Base-by-base conservation (phyloP, 176 grass and related monocot genomes). In the Thinopyrum elongatum region DNA sequence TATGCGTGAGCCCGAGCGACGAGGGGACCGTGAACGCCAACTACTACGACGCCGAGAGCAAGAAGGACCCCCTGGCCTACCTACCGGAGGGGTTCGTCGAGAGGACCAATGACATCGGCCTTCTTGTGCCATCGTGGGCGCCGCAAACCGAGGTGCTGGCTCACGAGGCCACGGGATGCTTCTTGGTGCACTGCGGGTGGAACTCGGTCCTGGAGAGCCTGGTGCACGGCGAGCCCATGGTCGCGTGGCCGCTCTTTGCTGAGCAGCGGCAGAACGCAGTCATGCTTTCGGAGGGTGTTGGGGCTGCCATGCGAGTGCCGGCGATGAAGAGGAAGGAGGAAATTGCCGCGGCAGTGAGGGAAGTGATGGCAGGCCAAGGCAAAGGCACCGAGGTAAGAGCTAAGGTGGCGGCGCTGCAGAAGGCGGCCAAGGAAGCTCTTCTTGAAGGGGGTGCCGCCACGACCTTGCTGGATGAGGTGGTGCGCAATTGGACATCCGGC, bases 221-320 rank as follows among this genome's bases (percentile, higher is more conserved):
- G 51, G 51, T 78, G 6, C 59, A 81, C 15, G 88, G 90, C 2
- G 88, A 90, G 74, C 93, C 93, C 0, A 95, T 95, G 90, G 84
- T 95, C 6, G 86, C 88, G 1, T 95, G 93, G 90, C 90, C 90
- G 16, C 85, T 92, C 2, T 90, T 4, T 29, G 92, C 92, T 0
- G 93, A 94, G 65, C 93, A 94, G 41, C 13, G 17, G 0, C 84
- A 92, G 61, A 94, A 94, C 74, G 73, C 87, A 2, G 74, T 94
- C 7, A 64, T 94, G 87, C 78, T 94, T 0, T 2, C 80, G 0
- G 84, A 90, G 0, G 84, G 87, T 0, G 63, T 60, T 0, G 77
- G 81, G 2, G 92, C 26, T 2, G 77, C 90, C 4, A 22, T 92
- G 4, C 70, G 88, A 46, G 34, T 64, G 22, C 84, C 84, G 2